These are phyloP conservation scores for Sphaerosporella brunnea DNA, from an alignment of 495 filamentous ascomycete species.

Conservation along the genomic window DNA sequence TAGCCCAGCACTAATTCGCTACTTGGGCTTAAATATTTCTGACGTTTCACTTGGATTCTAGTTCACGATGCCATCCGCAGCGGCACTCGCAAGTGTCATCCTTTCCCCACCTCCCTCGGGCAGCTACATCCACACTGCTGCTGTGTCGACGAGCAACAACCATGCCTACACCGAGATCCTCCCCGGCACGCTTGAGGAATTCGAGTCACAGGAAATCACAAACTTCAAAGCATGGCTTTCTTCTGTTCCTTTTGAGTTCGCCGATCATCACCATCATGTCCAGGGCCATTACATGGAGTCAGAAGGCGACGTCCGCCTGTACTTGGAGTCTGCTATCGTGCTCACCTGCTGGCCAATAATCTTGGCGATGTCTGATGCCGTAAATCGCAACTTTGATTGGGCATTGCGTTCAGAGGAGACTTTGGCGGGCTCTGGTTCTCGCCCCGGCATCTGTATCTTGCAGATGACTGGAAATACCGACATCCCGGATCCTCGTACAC, in stretches of 20 bases:
- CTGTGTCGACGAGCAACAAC: not conserved
- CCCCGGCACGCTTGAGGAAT: not conserved
- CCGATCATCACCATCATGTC: not conserved
- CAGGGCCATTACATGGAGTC: not conserved
- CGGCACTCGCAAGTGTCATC: not conserved
- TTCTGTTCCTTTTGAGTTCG: conserved; percentile 2
- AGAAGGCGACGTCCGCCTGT: not conserved
- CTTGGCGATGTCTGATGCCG: conserved; percentile 1
- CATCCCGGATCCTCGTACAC: not conserved
- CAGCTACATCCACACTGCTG: not conserved
- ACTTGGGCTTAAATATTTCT: not conserved
- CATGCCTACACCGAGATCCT: not conserved
- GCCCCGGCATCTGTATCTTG: not conserved
- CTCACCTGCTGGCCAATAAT: conserved; percentile 4
- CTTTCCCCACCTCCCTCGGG: not conserved
- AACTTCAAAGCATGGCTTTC: conserved; percentile 3
- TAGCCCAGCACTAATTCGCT: no score
- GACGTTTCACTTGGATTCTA: not conserved
- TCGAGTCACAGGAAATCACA: not conserved
- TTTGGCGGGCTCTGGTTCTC: not conserved
- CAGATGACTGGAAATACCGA: not conserved
- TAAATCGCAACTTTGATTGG: conserved; percentile 3
- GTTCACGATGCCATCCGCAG: not conserved
- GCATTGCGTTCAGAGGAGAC: conserved; percentile 4
- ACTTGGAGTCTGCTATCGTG: not conserved